A percentile compares a stretch with the other conserved stretches of the same genome.
Evolutionary conservation across 805 yeast genomes (phyloP).

Genomic region (Candida sakaeoensis): DNA sequence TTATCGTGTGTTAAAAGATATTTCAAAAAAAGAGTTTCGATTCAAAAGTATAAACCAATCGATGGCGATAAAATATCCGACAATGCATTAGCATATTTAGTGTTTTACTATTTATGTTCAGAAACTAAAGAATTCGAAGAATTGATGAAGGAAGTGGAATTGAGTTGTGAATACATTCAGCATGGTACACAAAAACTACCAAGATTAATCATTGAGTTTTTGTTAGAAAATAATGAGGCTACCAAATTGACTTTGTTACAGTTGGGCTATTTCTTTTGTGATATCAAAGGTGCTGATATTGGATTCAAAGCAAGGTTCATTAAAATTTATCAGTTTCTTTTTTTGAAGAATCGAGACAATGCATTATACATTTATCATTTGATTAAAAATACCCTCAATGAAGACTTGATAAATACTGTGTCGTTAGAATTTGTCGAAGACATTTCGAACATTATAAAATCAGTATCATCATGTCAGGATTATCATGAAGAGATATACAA

Average conservation of each 20-base stretch:
- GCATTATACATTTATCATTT: conserved; percentile 31
- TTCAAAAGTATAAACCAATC: conserved; percentile 16
- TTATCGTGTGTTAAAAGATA: conserved; percentile 41
- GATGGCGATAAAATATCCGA: conserved; percentile 8
- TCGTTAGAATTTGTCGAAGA: conserved; percentile 24
- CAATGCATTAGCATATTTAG: conserved; percentile 22
- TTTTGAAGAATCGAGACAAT: conserved; percentile 15
- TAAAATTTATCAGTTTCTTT: conserved; percentile 24
- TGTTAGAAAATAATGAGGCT: conserved; percentile 16
- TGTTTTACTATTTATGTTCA: conserved; percentile 29
- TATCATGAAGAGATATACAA: conserved; percentile 16
- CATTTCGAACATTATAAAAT: conserved; percentile 24
- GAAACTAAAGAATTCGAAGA: conserved; percentile 22
- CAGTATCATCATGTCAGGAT: conserved; percentile 14
- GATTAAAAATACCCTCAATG: conserved; percentile 23
- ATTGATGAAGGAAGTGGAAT: conserved; percentile 19
- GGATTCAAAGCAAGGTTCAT: conserved; percentile 28
- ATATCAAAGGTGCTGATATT: conserved; percentile 25
- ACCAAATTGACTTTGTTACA: conserved; percentile 24
- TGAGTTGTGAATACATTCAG: conserved; percentile 13
- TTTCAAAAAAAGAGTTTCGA: conserved; percentile 41
- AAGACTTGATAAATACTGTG: conserved; percentile 23
- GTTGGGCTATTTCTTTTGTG: conserved; percentile 27
- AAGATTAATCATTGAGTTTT: conserved; percentile 21
- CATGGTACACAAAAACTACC: conserved; percentile 24